Evolutionary conservation across 495 filamentous ascomycete species (phyloP).

Genomic region (Trichoderma orchidacearum): DNA sequence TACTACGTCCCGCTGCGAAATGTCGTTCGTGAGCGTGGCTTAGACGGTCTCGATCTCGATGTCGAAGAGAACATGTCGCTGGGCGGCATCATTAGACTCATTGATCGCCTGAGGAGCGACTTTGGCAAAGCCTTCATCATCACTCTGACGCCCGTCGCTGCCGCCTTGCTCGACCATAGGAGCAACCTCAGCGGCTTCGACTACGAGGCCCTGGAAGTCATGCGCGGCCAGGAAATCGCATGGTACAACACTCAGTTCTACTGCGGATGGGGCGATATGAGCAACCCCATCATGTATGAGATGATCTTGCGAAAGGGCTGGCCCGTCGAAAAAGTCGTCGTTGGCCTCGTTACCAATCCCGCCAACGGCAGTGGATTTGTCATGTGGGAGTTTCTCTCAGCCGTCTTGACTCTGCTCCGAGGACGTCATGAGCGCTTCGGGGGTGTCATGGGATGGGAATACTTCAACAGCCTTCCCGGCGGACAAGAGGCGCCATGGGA

Average conservation of each 20-base stretch:
- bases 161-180: slow-evolving; percentile 43
- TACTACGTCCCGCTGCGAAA: slow-evolving; percentile 54
- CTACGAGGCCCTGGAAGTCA: slow-evolving; percentile 55
- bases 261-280: slow-evolving; percentile 58
- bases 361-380: slow-evolving; percentile 46
- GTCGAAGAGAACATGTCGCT: slow-evolving; percentile 71
- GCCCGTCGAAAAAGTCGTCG: slow-evolving; percentile 48
- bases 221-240: slow-evolving; percentile 48
- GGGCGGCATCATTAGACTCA: slow-evolving; percentile 51
- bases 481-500: slow-evolving; percentile 46
- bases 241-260: slow-evolving; percentile 89
- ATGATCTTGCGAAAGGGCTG: slow-evolving; percentile 51
- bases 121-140: slow-evolving; percentile 60
- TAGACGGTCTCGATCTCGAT: slow-evolving; percentile 71
- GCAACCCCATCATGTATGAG: slow-evolving; percentile 46
- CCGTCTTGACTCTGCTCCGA: slow-evolving; percentile 21
- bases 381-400: slow-evolving; percentile 15
- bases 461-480: slow-evolving; percentile 60
- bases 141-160: slow-evolving; percentile 67
- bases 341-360: slow-evolving; percentile 60
- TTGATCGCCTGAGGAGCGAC: slow-evolving; percentile 57
- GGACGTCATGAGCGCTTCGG: slow-evolving; percentile 40
- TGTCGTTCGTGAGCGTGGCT: slow-evolving; percentile 38
- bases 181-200: slow-evolving; percentile 60
- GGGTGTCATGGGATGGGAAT: slow-evolving; percentile 83